A percentile compares a stretch with the other conserved stretches of the same genome.
Evolutionary conservation across 441 rosid genomes (phyloP).

Genomic region (Gossypium schwendimanii): DNA sequence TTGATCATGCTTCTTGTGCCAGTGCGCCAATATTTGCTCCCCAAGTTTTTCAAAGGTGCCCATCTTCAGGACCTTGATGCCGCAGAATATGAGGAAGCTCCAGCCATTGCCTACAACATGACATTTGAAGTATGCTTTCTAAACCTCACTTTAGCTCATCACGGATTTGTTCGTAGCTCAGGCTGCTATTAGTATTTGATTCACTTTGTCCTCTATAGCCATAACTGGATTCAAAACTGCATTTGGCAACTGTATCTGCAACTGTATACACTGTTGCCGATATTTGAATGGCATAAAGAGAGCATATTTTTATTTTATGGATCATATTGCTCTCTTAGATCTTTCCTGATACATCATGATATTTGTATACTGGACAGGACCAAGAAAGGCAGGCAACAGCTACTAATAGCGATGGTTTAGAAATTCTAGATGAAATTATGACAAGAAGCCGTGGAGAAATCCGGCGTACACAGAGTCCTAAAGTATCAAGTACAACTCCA

Average conservation of each 20-base stretch:
- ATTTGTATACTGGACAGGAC: constrained; percentile 29
- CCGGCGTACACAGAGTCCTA: constrained; percentile 48
- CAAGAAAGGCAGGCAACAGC: constrained; percentile 33
- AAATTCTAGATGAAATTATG: constrained; percentile 60
- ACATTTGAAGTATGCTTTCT: constrained; percentile 44
- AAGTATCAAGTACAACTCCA: constrained; percentile 45
- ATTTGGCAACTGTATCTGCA: background rate
- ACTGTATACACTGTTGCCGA: background rate
- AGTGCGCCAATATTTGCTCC: constrained; percentile 54
- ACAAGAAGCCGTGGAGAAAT: constrained; percentile 76
- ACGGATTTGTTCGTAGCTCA: background rate
- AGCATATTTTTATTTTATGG: background rate
- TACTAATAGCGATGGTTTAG: constrained; percentile 32
- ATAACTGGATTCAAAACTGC: background rate
- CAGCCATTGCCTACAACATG: constrained; percentile 52
- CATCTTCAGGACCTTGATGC: constrained; percentile 79
- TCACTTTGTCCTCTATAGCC: background rate
- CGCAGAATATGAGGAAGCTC: constrained; percentile 71
- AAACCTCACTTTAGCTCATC: background rate
- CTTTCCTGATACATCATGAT: background rate
- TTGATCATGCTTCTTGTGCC: constrained; percentile 79
- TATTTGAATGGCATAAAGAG: background rate
- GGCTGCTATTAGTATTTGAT: background rate
- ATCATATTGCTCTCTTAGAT: background rate
- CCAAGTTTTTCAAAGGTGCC: constrained; percentile 60